phyloP scores from a whole-genome alignment of 2,329 filamentous ascomycete genomes.

The Torrubiella hemipterigena region DNA sequence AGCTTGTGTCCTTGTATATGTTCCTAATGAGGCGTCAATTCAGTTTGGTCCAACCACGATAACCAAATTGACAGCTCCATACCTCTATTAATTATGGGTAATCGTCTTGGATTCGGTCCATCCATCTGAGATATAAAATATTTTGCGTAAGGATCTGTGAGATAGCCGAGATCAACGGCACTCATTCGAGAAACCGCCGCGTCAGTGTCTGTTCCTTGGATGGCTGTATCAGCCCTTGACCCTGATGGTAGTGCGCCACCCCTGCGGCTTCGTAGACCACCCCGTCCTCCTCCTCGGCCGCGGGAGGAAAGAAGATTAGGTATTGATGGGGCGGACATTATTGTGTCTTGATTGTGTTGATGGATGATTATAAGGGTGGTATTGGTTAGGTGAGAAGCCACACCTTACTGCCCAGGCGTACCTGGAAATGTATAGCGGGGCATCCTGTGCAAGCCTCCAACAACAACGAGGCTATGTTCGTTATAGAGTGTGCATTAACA shows the following conservation, averaged over 20 bases:
- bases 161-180: slow-evolving; percentile 74
- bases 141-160: slow-evolving; percentile 68
- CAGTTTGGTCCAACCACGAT: not conserved
- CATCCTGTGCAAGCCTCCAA: no score
- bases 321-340: slow-evolving; percentile 63
- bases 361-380: no score
- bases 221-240: slow-evolving; percentile 53
- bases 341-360: no score
- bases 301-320: slow-evolving; percentile 61
- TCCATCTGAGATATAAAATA: slow-evolving; percentile 46
- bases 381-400: no score
- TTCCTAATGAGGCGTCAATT: slow-evolving; percentile 42
- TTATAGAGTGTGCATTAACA: no score
- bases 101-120: slow-evolving; percentile 45
- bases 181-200: slow-evolving; percentile 81
- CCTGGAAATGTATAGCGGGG: no score
- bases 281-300: slow-evolving; percentile 28
- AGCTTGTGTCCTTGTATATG: slow-evolving; percentile 79
- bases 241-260: no score
- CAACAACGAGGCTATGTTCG: no score
- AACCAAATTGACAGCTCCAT: slow-evolving; percentile 12
- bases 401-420: no score
- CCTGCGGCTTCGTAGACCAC: slow-evolving; percentile 21
- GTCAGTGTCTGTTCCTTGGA: slow-evolving; percentile 87
- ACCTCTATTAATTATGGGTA: slow-evolving; percentile 95